phyloP scores from a whole-genome alignment of 371 early-diverging fungal species.

The Actinomortierella ambigua region DNA sequence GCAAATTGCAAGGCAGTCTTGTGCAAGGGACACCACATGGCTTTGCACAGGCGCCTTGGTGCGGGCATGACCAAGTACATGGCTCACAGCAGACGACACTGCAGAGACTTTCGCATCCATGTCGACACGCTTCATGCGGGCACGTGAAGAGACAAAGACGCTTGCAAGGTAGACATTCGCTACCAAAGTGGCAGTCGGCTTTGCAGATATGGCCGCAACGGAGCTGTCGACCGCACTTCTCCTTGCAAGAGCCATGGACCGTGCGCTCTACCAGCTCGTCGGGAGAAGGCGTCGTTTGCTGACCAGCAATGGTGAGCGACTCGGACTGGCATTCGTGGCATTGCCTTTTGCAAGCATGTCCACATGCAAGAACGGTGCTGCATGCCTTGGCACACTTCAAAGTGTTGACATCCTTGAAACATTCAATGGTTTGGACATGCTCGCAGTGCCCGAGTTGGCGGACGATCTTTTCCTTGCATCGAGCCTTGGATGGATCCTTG shows the following conservation, averaged over 20 bases:
- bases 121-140: slow-evolving; percentile 37
- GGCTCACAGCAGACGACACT: slow-evolving; percentile 37
- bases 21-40: slow-evolving; percentile 53
- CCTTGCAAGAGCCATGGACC: not conserved
- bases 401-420: not conserved
- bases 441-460: slow-evolving; percentile 4
- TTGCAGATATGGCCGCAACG: slow-evolving; percentile 39
- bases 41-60: slow-evolving; percentile 37
- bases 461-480: slow-evolving; percentile 5
- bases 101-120: slow-evolving; percentile 43
- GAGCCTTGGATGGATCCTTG: not conserved
- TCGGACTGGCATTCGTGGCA: slow-evolving; percentile 17
- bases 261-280: not conserved
- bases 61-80: slow-evolving; percentile 49
- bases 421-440: not conserved
- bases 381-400: not conserved
- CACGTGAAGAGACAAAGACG: slow-evolving; percentile 36
- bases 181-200: slow-evolving; percentile 26
- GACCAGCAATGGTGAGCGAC: not conserved
- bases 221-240: slow-evolving; percentile 9
- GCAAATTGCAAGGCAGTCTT: slow-evolving; percentile 50
- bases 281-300: not conserved
- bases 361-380: slow-evolving; percentile 22
- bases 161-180: slow-evolving; percentile 44
- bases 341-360: slow-evolving; percentile 23